These are phyloP conservation scores for Prototheca cutis DNA, from an alignment of 163 green algal species.

Conservation along the genomic window DNA sequence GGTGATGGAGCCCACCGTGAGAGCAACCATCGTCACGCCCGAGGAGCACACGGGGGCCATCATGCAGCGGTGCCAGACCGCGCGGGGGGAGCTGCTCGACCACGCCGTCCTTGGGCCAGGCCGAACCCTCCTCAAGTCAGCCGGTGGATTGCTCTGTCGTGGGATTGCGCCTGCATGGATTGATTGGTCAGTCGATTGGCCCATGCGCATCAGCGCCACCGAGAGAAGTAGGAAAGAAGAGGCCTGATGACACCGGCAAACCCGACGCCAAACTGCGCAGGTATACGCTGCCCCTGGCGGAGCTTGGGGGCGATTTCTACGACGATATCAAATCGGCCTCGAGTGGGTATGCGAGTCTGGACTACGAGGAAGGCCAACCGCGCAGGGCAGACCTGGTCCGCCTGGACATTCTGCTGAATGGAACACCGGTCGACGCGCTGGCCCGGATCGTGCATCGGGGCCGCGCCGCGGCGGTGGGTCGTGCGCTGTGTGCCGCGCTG, in stretches of 20 bases:
- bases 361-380: slow-evolving; percentile 78
- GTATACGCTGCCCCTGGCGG: slow-evolving; percentile 74
- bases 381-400: slow-evolving; percentile 64
- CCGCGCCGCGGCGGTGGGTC: slow-evolving; percentile 37
- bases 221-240: no score
- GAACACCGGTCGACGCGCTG: slow-evolving; percentile 76
- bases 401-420: slow-evolving; percentile 89
- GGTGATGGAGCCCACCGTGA: slow-evolving; percentile 69
- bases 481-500: slow-evolving; percentile 50
- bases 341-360: slow-evolving; percentile 76
- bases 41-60: slow-evolving; percentile 75
- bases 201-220: no score
- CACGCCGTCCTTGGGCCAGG: slow-evolving; percentile 39
- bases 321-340: slow-evolving; percentile 74
- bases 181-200: no score
- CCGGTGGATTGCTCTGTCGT: no score
- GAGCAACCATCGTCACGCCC: slow-evolving; percentile 63
- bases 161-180: no score
- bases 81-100: slow-evolving; percentile 59
- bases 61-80: slow-evolving; percentile 70
- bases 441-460: slow-evolving; percentile 64
- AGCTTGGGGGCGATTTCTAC: slow-evolving; percentile 87
- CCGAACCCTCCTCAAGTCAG: slow-evolving; percentile 27
- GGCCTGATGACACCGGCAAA: no score
- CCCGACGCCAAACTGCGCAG: no score